Evolutionary conservation across 139 green algal genomes (phyloP).

Genomic region (Coelastrella sp.): DNA sequence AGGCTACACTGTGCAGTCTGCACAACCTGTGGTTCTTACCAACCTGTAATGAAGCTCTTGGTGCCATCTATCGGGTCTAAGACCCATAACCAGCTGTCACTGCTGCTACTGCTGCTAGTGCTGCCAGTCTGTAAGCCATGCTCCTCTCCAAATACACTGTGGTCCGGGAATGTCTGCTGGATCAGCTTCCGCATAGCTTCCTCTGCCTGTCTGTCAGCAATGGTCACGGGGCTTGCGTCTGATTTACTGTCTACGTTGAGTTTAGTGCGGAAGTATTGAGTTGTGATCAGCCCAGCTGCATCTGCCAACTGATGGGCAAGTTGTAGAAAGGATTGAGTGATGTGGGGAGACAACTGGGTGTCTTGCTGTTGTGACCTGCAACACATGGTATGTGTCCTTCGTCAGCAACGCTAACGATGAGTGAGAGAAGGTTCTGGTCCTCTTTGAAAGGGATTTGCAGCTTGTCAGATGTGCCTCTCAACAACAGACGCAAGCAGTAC

Average conservation of each 20-base stretch:
- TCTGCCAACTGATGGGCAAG: constrained; percentile 84
- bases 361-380: not conserved
- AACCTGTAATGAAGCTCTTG: constrained; percentile 99
- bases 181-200: constrained; percentile 80
- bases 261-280: constrained; percentile 53
- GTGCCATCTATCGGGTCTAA: constrained; percentile 99
- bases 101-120: constrained; percentile 47
- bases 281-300: constrained; percentile 75
- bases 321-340: constrained; percentile 45
- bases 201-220: constrained; percentile 87
- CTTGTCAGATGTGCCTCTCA: too few species aligned
- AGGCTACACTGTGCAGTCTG: too few species aligned
- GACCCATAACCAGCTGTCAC: constrained; percentile 89
- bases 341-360: not conserved
- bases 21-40: too few species aligned
- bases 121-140: constrained; percentile 67
- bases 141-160: constrained; percentile 95
- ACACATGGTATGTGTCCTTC: not conserved
- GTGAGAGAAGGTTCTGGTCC: not conserved
- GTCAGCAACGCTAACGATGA: not conserved
- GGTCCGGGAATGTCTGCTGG: constrained; percentile 67
- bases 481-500: too few species aligned
- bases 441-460: not conserved
- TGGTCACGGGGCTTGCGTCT: constrained; percentile 86
- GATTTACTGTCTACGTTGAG: constrained; percentile 86